Percentiles rank a stretch among this genome's conserved stretches.
Conservation (phyloP, 768 basidiomycete genomes). For the Cystofilobasidium bisporidii region DNA sequence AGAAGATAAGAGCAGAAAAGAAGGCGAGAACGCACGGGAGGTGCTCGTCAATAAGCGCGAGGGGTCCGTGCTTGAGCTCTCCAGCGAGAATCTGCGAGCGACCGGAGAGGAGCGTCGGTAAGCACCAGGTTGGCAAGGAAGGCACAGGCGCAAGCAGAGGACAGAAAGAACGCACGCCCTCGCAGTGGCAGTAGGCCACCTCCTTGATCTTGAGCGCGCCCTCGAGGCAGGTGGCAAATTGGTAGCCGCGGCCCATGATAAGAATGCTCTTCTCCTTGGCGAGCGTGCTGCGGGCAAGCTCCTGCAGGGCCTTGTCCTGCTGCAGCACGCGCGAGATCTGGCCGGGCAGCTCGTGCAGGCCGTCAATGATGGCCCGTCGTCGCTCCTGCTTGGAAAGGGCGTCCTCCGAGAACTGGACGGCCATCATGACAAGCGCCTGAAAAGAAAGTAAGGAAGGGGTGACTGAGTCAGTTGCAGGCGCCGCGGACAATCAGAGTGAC, state of each 20-base stretch:
- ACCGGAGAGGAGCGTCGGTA: too few species aligned
- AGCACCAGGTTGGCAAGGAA: too few species aligned
- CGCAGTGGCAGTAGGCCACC: slow-evolving; percentile 65
- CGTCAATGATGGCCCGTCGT: slow-evolving; percentile 84
- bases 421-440: slow-evolving; percentile 95
- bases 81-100: slow-evolving; percentile 81
- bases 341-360: slow-evolving; percentile 75
- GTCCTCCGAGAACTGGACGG: slow-evolving; percentile 95
- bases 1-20: neutral
- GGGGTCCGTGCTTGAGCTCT: slow-evolving; percentile 96
- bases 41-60: slow-evolving; percentile 95
- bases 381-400: slow-evolving; percentile 85
- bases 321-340: slow-evolving; percentile 82
- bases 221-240: slow-evolving; percentile 96
- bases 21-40: slow-evolving; percentile 51
- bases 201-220: slow-evolving; percentile 99
- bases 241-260: slow-evolving; percentile 96
- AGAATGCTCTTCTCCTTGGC: slow-evolving; percentile 68
- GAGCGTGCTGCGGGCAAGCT: slow-evolving; percentile 66
- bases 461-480: too few species aligned
- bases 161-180: slow-evolving; percentile 39
- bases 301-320: slow-evolving; percentile 63
- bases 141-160: too few species aligned
- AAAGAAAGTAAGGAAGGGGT: too few species aligned
- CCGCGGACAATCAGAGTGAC: too few species aligned